Base-by-base conservation (phyloP, 2,329 filamentous ascomycete genomes). In the Ophiostoma triangulosporum region DNA sequence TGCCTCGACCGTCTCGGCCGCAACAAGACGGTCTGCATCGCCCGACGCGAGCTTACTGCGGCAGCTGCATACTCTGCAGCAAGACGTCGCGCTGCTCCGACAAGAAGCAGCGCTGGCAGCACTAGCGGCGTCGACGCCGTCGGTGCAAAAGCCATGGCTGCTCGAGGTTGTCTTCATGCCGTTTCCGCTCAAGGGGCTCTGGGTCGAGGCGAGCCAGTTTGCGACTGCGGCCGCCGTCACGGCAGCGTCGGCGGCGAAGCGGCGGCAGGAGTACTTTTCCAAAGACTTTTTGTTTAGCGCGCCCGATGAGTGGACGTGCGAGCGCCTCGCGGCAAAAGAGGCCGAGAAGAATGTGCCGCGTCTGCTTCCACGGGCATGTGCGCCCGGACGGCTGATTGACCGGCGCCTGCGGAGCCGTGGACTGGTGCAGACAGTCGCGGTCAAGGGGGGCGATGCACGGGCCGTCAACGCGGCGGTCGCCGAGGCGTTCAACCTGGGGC, bases 141-240 rank as follows among this genome's bases (percentile, higher is more conserved):
- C 29, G 2, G 12, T 12, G 9, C 27, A 31, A 24, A 32, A 31
- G n/a, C 83, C 85, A 0, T 89, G 85, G 83, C 78, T 85, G 58
- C 70, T 91, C 1, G 85, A 90, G 62, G 82, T 90, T 4, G 80
- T 90, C 1, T 80, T 89, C 54, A 65, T 90, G 7, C 86, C 86
- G 1, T 91, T 87, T 64, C 72, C 75, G 1, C 66, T 81, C 6
- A 77, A 73, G 59, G 73, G 71, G 22, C 60, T 81, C 6, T 81
- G 78, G 78, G 69, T 76, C 55, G 68, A 70, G 45, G 64, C 70
- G 4, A 63, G 69, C 56, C 70, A 77, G 3, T 78, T 80, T 62
- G 54, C 58, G 0, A 70, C 68, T 49, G 55, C 63, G 3, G 63
- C 62, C 31, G 56, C 54, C 9, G 53, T 55, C 4, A 53, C 57